Conservation (phyloP, 306 rosid genomes). For the Citrullus amarus region DNA sequence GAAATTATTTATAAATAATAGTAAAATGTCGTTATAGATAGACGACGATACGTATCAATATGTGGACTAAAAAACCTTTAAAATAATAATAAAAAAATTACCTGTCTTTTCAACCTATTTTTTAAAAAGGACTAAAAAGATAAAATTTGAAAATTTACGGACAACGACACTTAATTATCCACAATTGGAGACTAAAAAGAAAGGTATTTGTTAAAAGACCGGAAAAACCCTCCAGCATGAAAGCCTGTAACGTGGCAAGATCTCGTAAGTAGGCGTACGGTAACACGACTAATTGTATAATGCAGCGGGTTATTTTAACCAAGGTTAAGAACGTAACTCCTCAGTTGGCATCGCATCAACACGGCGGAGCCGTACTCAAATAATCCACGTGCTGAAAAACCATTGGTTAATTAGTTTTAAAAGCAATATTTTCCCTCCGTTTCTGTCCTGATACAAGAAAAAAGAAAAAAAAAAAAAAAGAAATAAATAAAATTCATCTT, state of each 20-base stretch:
- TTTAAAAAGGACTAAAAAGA: too few relatives aligned
- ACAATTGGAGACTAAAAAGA: too few relatives aligned
- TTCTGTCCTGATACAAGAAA: not conserved
- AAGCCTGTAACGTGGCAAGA: too few relatives aligned
- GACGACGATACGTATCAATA: accelerated
- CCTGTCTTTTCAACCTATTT: too few relatives aligned
- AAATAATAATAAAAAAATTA: too few relatives aligned
- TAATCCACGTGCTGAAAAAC: not conserved
- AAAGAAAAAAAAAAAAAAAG: not conserved
- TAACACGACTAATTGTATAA: not conserved
- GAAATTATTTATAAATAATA: too few relatives aligned
- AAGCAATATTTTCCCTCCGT: conserved; percentile 2
- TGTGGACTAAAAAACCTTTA: too few relatives aligned
- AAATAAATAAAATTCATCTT: not conserved
- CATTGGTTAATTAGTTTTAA: not conserved
- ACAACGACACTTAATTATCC: too few relatives aligned
- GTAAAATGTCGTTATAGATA: too few relatives aligned
- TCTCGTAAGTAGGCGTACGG: not conserved
- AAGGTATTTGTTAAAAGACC: too few relatives aligned
- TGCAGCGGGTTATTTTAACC: not conserved
- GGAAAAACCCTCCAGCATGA: too few relatives aligned
- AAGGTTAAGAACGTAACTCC: not conserved
- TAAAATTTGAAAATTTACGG: too few relatives aligned
- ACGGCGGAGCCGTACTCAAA: not conserved
- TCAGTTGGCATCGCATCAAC: not conserved